These are phyloP conservation scores for Malassezia japonica DNA, from an alignment of 1,284 basidiomycete species.

Conservation along the genomic window DNA sequence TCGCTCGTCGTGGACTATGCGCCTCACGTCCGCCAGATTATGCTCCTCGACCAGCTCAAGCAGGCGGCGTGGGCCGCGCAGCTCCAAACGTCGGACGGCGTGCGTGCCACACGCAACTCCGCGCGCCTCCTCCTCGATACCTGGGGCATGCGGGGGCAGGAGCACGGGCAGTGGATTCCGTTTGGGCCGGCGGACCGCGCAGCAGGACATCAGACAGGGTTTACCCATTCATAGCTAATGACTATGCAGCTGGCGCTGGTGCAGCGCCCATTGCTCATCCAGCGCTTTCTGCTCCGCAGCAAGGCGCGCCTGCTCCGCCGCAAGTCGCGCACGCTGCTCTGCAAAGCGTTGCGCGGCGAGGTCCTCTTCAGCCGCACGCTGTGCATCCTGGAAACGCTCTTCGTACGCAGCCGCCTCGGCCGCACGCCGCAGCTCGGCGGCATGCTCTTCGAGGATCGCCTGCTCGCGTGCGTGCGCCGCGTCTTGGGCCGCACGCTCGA, in stretches of 20 bases:
- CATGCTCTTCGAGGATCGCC: background rate
- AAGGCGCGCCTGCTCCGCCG: constrained; percentile 1
- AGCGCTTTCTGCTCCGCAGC: background rate
- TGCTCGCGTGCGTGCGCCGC: background rate
- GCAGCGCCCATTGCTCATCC: background rate
- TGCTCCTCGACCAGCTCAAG: background rate
- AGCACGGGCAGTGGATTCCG: constrained; percentile 14
- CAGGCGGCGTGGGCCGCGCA: constrained; percentile 2
- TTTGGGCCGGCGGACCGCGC: constrained; percentile 16
- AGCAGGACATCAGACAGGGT: background rate
- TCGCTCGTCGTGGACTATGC: constrained; percentile 8
- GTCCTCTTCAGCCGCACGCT: background rate
- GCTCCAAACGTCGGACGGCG: background rate
- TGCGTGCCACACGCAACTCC: constrained; percentile 17
- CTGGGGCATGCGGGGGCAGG: background rate
- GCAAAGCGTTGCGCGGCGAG: background rate
- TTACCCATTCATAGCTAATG: background rate
- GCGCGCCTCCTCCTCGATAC: constrained; percentile 3
- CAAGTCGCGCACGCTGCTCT: background rate
- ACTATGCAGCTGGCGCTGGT: background rate
- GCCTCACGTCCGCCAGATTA: constrained; percentile 10
- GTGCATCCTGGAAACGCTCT: background rate
- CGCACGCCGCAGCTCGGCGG: background rate
- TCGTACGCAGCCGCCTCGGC: background rate
- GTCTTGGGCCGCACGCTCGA: background rate